Percentiles rank a stretch among this genome's conserved stretches.
Evolutionary conservation across 768 basidiomycete species (phyloP).

Genomic region (Calocera viscosa): DNA sequence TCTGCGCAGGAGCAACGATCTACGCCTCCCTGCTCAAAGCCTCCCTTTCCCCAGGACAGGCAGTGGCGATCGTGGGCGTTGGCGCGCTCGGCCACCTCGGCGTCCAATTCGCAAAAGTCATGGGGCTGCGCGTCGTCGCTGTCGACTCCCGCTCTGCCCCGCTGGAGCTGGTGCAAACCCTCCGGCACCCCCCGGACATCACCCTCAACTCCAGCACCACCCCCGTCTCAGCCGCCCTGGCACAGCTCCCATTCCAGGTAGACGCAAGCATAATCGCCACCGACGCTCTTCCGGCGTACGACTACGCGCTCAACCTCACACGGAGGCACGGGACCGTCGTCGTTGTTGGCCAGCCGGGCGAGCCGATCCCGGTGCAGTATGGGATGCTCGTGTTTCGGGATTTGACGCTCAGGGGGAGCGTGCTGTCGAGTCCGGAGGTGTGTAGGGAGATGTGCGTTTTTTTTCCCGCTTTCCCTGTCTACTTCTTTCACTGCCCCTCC

Average conservation of each 20-base stretch:
- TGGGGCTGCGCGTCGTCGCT: constrained; percentile 17
- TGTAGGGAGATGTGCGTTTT: not conserved
- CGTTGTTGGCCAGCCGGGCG: constrained; percentile 14
- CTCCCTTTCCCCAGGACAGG: not conserved
- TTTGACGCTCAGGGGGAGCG: not conserved
- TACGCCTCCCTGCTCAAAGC: not conserved
- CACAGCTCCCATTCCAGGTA: not conserved
- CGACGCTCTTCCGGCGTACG: constrained; percentile 15
- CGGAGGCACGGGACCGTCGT: constrained; percentile 16
- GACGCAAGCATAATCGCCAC: constrained; percentile 17
- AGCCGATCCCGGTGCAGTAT: constrained; percentile 11
- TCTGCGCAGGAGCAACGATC: constrained; percentile 14
- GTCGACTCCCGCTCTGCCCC: constrained; percentile 17
- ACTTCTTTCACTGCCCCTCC: not conserved
- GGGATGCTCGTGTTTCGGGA: not conserved
- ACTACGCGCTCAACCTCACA: constrained; percentile 13
- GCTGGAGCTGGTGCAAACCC: constrained; percentile 13
- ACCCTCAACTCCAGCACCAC: constrained; percentile 11
- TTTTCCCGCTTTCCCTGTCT: not conserved
- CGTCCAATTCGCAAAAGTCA: constrained; percentile 16
- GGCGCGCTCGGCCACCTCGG: constrained; percentile 14
- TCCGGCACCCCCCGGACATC: constrained; percentile 14
- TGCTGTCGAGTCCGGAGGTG: not conserved
- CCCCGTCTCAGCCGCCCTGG: not conserved
- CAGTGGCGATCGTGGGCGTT: constrained; percentile 10